Conservation (phyloP, 257 asterid genomes). For the Plantago elongata region DNA sequence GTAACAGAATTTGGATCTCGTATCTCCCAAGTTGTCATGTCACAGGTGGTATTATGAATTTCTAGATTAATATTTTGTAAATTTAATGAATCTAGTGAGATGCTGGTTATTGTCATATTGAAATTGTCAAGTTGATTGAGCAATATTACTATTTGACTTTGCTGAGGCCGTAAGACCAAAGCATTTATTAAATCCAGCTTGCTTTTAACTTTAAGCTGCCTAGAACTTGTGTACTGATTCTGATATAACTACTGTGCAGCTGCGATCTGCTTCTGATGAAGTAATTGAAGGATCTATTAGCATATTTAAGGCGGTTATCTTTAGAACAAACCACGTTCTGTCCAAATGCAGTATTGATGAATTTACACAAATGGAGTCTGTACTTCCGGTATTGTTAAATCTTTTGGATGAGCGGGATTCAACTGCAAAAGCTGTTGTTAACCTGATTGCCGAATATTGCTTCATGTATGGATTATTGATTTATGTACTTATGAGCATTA, state of each 20-base stretch:
- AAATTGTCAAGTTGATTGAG: background rate
- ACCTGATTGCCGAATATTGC: slow-evolving; percentile 82
- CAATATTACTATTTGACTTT: background rate
- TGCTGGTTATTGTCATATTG: background rate
- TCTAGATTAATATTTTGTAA: background rate
- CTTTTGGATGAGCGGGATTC: slow-evolving; percentile 82
- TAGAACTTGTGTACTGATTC: slow-evolving; percentile 19
- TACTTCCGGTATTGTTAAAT: slow-evolving; percentile 51
- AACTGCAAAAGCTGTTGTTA: slow-evolving; percentile 77
- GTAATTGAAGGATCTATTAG: slow-evolving; percentile 63
- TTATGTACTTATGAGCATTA: background rate
- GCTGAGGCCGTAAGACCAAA: background rate
- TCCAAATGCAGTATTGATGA: slow-evolving; percentile 36
- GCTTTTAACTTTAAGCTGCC: slow-evolving; percentile 9
- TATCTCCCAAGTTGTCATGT: slow-evolving; percentile 55
- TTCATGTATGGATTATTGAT: slow-evolving; percentile 42
- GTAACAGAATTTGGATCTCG: slow-evolving; percentile 64
- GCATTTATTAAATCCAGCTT: background rate
- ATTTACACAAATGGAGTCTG: slow-evolving; percentile 49
- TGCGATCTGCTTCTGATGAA: slow-evolving; percentile 58
- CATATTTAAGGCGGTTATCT: slow-evolving; percentile 66
- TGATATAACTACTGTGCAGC: slow-evolving; percentile 37
- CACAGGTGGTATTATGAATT: slow-evolving; percentile 54
- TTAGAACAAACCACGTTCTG: slow-evolving; percentile 44
- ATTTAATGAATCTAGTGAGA: background rate